A percentile compares a stretch with the other conserved stretches of the same genome.
Evolutionary conservation across 2,329 filamentous ascomycete species (phyloP).

Genomic region (Fusarium fujikuroi): DNA sequence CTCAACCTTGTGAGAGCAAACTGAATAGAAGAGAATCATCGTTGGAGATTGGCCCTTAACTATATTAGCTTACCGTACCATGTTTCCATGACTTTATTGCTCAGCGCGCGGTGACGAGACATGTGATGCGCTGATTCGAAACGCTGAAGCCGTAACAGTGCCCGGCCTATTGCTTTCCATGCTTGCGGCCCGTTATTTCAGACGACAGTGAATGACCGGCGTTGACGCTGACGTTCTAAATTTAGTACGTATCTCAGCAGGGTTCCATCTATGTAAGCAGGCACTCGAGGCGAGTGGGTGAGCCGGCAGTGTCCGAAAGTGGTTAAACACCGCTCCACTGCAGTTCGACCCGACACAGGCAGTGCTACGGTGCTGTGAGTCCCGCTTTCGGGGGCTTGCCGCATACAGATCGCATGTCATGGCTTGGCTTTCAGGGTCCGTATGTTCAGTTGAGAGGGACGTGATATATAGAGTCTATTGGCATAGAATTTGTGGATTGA

Average conservation of each 20-base stretch:
- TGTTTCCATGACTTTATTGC: background rate
- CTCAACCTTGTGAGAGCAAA: too few relatives aligned
- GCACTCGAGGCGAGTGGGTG: background rate
- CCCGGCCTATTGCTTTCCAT: background rate
- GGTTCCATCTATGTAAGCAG: background rate
- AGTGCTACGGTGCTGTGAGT: background rate
- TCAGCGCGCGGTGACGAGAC: background rate
- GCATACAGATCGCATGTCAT: background rate
- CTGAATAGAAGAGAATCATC: fast-evolving
- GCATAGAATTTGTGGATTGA: background rate
- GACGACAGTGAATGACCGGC: background rate
- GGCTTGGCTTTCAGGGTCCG: fast-evolving
- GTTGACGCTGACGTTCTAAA: background rate
- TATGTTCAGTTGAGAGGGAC: fast-evolving
- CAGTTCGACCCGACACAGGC: background rate
- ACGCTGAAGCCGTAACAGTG: background rate
- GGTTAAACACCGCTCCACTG: background rate
- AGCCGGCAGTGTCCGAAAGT: background rate
- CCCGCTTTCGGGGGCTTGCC: background rate
- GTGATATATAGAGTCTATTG: background rate
- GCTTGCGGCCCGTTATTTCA: background rate
- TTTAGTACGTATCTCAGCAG: background rate
- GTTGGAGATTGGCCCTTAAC: fast-evolving
- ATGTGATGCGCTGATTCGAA: background rate
- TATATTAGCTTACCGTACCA: fast-evolving